Evolutionary conservation across 2,329 filamentous ascomycete species (phyloP).

Genomic region (Basipetospora chlamydospora): DNA sequence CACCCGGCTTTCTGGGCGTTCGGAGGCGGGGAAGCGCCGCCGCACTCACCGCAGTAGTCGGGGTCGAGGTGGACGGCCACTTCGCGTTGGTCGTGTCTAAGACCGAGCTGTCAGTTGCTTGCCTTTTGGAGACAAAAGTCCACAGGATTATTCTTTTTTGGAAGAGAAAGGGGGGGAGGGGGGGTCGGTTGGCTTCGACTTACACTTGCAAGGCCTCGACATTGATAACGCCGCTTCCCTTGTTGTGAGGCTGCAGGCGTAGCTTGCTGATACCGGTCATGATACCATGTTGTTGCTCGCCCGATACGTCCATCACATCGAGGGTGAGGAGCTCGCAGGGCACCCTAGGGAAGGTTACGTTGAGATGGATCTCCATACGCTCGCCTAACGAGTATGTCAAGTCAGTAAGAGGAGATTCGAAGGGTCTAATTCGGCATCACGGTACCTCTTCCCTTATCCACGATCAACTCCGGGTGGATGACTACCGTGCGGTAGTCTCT

Average conservation of each 20-base stretch:
- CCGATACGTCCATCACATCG: constrained; percentile 98
- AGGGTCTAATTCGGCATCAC: too few relatives aligned
- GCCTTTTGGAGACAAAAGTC: too few relatives aligned
- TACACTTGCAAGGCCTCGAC: constrained; percentile 52
- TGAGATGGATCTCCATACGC: constrained; percentile 98
- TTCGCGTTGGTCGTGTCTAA: constrained; percentile 20
- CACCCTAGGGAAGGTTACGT: constrained; percentile 85
- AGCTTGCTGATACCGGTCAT: constrained; percentile 89
- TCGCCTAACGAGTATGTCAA: constrained; percentile 45
- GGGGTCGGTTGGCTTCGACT: too few relatives aligned
- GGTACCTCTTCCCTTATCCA: constrained; percentile 88
- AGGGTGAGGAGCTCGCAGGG: constrained; percentile 92
- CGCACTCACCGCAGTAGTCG: constrained; percentile 85
- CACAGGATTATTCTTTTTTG: too few relatives aligned
- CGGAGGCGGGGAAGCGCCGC: constrained; percentile 62
- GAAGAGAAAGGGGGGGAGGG: too few relatives aligned
- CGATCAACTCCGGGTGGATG: constrained; percentile 83
- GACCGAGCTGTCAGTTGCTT: not conserved
- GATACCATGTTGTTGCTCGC: constrained; percentile 89
- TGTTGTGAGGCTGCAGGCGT: constrained; percentile 53
- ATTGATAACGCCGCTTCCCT: constrained; percentile 67
- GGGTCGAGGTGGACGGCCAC: constrained; percentile 69
- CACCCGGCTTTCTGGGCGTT: constrained; percentile 70
- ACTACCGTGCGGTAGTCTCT: constrained; percentile 73
- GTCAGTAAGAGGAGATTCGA: too few relatives aligned